Evolutionary conservation across 495 filamentous ascomycete species (phyloP), one percentile per base, ranked within the genome.

Genomic region (Aspergillus conjunctus): DNA sequence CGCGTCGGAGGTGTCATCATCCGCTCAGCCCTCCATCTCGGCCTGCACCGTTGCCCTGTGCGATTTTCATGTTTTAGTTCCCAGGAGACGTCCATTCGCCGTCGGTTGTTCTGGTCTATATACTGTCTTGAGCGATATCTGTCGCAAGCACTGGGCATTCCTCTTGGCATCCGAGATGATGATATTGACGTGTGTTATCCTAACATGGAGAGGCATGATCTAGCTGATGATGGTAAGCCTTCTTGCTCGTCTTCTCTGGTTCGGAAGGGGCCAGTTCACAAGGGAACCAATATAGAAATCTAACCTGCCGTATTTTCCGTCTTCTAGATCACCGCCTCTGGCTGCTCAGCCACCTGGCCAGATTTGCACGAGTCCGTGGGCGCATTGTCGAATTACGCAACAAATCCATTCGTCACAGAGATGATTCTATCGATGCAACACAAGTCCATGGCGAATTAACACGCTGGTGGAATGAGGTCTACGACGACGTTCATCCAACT

Each of bases 151-250:
- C 64, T 83, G 22, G 80, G 80, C 0, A 69, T 80, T 7, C 80
- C 80, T n/a, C 67, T 82, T 11, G 68, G 72, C n/a, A 76, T 83
- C 46, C 71, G 73, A 52, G 79, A 82, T 66, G 78, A 81, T 61
- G 80, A 83, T 58, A 73, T 82, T 48, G 80, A 83, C 58, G 80
- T 83, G 9, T 83, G 80, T 59, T 79, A 78, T 56, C 80, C 74
- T 0, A 72, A 71, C 10, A 60, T 62, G 11, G 79, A 81, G 58
- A 63, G 64, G 41, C 75, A 78, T 53, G 46, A 49, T 37, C 43
- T 41, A n/a, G 56, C n/a, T 17, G 46, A 39, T 1, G 44, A 58
- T 11, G 66, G 64, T 63, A 60, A 18, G 45, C 8, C n/a, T 39
- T 41, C 33, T 37, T 49, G 6, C 11, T 54, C 14, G 15, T 22